Evolutionary conservation across 2,329 filamentous ascomycete species (phyloP).

Genomic region (Colletotrichum sidae): DNA sequence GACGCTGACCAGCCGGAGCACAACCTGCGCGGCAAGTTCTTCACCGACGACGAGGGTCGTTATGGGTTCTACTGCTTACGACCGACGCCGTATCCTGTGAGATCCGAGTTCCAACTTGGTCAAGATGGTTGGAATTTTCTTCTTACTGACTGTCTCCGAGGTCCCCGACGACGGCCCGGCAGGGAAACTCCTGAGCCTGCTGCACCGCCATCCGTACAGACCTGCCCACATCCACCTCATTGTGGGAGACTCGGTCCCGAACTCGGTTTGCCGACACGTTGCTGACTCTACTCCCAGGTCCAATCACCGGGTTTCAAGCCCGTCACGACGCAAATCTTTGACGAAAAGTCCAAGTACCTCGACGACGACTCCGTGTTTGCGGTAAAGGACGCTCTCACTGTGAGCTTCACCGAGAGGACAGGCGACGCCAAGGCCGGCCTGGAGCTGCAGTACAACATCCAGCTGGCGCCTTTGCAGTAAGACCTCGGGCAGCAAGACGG

Average conservation of each 20-base stretch:
- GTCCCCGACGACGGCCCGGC: constrained; percentile 64
- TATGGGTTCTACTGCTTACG: constrained; percentile 69
- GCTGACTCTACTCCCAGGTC: constrained; percentile 38
- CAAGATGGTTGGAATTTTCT: too few relatives aligned
- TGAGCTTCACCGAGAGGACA: constrained; percentile 53
- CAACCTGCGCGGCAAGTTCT: constrained; percentile 76
- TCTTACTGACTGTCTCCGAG: constrained; percentile 15
- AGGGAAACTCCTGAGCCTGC: constrained; percentile 60
- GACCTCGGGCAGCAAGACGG: not conserved
- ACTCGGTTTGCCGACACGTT: constrained; percentile 15
- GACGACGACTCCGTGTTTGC: constrained; percentile 64
- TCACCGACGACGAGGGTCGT: constrained; percentile 69
- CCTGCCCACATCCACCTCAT: constrained; percentile 72
- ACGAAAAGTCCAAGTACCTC: constrained; percentile 72
- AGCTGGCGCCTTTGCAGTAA: constrained; percentile 3
- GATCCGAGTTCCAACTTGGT: too few relatives aligned
- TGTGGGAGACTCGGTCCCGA: constrained; percentile 46
- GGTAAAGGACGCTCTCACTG: constrained; percentile 62
- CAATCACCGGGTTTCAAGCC: constrained; percentile 71
- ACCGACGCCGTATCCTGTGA: constrained; percentile 58
- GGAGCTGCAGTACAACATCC: constrained; percentile 72
- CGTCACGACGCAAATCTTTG: constrained; percentile 81
- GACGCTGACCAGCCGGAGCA: constrained; percentile 70
- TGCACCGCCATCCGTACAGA: constrained; percentile 67
- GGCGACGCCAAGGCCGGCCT: constrained; percentile 61